Conservation (phyloP, 2,329 filamentous ascomycete species). For the Colletotrichum kahawae region DNA sequence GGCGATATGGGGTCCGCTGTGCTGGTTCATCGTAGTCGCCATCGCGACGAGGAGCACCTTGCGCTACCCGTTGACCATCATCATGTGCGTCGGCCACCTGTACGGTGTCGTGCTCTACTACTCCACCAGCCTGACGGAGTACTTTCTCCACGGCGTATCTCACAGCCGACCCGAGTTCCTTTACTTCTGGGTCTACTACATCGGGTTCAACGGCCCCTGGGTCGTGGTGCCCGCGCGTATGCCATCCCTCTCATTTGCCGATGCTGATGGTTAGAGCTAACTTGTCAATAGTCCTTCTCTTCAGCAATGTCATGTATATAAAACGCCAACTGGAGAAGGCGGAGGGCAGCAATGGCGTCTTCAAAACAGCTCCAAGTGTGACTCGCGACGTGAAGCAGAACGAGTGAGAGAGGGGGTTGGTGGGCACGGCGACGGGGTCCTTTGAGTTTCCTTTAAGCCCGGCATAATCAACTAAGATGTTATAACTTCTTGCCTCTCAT, state of each 20-base stretch:
- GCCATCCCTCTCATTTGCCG: constrained; percentile 21
- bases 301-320: background rate
- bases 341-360: background rate
- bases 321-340: constrained; percentile 12
- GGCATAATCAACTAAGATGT: too few relatives aligned
- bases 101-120: constrained; percentile 71
- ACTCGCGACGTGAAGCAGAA: background rate
- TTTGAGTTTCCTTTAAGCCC: background rate
- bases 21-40: constrained; percentile 50
- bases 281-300: background rate
- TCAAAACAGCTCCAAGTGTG: background rate
- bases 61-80: constrained; percentile 56
- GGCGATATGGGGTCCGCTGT: constrained; percentile 66
- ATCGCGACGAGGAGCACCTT: constrained; percentile 47
- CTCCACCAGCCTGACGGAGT: constrained; percentile 58
- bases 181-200: constrained; percentile 70
- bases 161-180: constrained; percentile 64
- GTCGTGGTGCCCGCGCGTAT: constrained; percentile 59
- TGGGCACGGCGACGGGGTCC: background rate
- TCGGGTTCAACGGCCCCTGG: constrained; percentile 67
- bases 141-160: constrained; percentile 45
- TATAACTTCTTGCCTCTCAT: too few relatives aligned
- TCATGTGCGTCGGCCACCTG: constrained; percentile 58
- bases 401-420: background rate
- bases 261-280: background rate